Evolutionary conservation across 1,284 basidiomycete genomes (phyloP), one percentile per base, ranked within the genome.

Genomic region (Melampsora americana): DNA sequence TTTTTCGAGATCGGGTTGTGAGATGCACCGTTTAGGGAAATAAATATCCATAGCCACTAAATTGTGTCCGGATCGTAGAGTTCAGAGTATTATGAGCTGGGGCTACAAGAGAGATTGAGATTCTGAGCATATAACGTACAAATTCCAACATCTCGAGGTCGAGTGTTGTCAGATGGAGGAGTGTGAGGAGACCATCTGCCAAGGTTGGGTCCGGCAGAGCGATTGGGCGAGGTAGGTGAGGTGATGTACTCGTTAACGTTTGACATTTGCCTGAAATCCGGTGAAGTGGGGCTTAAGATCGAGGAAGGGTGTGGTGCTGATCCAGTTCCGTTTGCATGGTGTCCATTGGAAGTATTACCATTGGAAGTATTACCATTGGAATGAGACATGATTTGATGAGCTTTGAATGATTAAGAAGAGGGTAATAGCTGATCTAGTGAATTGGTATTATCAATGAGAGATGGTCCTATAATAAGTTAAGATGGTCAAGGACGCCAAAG

Each of bases 1-100:
- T 79, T 89, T 90, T 84, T 99, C 95, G 75, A 97, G 89, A 80
- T 92, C 93, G 72, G 90, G 89, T 85, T 96, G 93, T n/a, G 92
- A 93, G 85, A 96, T 91, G 85, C 92, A 95, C 50, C 72, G 42
- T 20, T 64, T 64, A 62, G 72, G 72, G 28, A 75, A 75, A 26
- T 75, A 75, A 39, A 68, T 44, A 26, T 75, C 72, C 72, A 75
- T 75, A 39, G 72, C 72, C 6, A 68, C 72, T 75, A 26, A n/a
- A 44, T 20, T 48, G 14, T 9, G 32, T 35, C 4, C 39, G 53
- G 26, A 23, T 42, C 2, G n/a, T 16, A 20, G 23, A 68, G 16
- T 35, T 64, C 2, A 39, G 16, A 30, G 50, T 28, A 26, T 44
- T n/a, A 30, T 35, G 28, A 61, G 48, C 42, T 14, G 30, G 9